Base-by-base conservation (phyloP, 2,329 filamentous ascomycete species). In the Alternaria conjuncta region DNA sequence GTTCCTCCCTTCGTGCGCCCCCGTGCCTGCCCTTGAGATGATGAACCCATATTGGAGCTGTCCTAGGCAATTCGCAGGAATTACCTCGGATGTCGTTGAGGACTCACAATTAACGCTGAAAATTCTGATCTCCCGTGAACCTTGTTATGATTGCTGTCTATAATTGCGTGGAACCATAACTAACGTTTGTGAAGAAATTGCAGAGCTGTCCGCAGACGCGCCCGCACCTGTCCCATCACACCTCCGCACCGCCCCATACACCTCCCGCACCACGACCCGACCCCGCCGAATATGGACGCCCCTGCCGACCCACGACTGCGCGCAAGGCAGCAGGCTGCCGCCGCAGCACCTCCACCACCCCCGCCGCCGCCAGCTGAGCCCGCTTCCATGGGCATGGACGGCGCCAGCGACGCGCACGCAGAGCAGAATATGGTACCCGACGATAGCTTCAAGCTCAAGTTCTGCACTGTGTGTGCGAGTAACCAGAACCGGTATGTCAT, bases 381-480 rank as follows among this genome's bases (percentile, higher is more conserved):
- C 10, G 75, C 75, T 18, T 73, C 78, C 55, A 69, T 70, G 66
- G 72, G 62, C 56, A 56, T 78, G 55, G 78, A 81, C 57, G 75
- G 73, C 44, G 58, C 75, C 15, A 67, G 64, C 50, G 78, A 79
- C 57, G 71, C 67, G n/a, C 62, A 63, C 55, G 61, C 62, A 41
- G 65, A 71, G 63, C 61, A 58, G 32, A 73, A 78, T 57, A 57
- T 61, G n/a, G 74, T 78, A 15, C 61, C 72, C 5, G 80, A 83
- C 13, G 84, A 86, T 25, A 84, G 83, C n/a, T 97, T 90, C 86
- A 97, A 96, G 82, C 87, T 99, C 66, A 96, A 92, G 78, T 97
- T 98, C 82, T 97, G 94, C 84, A 98, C 96, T 3, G 95, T 99
- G n/a, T 99, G 96, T 82, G 96, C 96, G 8, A 97, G 94, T 75